Evolutionary conservation across 1,139 yeast genomes (phyloP), one percentile per base, ranked within the genome.

Genomic region (Blastobotrys apis): DNA sequence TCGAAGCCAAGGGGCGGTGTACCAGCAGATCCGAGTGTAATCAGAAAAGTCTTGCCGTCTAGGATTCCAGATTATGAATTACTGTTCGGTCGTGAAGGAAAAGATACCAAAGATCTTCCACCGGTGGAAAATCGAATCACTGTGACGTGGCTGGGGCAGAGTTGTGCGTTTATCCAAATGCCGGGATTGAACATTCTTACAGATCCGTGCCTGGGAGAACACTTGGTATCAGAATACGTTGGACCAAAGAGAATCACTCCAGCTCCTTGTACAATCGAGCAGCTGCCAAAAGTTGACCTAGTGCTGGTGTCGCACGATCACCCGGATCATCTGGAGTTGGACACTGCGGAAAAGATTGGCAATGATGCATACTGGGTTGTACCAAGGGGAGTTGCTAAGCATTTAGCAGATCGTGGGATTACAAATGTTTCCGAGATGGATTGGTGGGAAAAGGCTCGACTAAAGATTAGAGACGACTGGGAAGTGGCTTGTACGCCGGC

Each of bases 81-180:
- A 30, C 48, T 69, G 59, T 53, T 63, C 63, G 38, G 31, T 3
- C 29, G 39, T 12, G 33, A 31, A n/a, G 13, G 37, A 26, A n/a
- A 27, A 39, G 22, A 30, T 10, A 21, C 20, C n/a, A 30, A 19
- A 10, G 40, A 25, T 44, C 23, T 5, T 25, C 61, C 66, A 2
- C 43, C 68, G 1, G 45, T 75, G 4, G 50, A 65, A 15, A 67
- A 76, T 30, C 73, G 84, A 51, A 55, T 84, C 54, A 69, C 83
- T 3, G 78, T 83, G 57, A 87, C 97, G 0, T 90, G 97, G 97
- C 64, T 90, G 33, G 97, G 97, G 2, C 97, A 90, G 61, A 83
- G 94, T 43, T 87, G 97, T 63, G 77, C 92, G 2, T 74, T 78
- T 45, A 68, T 87, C 3, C 90, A 85, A 58, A 64, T 86, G 9